Base-by-base conservation (phyloP, 2,329 filamentous ascomycete genomes). In the Teratosphaeria pseudoeucalypti region DNA sequence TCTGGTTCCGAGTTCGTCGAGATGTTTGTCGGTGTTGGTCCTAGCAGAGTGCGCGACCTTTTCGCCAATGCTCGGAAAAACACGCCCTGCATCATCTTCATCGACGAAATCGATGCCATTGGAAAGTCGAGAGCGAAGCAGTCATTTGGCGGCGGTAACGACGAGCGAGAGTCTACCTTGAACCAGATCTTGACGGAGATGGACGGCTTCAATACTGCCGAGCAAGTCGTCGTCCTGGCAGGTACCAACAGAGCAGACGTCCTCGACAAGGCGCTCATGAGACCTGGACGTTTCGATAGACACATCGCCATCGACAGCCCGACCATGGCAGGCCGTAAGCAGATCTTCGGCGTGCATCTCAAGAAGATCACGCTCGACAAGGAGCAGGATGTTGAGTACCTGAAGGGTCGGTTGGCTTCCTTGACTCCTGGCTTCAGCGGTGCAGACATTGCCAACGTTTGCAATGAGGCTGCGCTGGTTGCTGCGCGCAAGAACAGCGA, bases 151-250 rank as follows among this genome's bases (percentile, higher is more conserved):
- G 92, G 92, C 64, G 94, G 94, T 62, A 97, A 97, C 71, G 94
- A 99, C 71, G 94, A 99, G 78, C 88, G 94, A 62, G 94, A 99
- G 77, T 90, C 89, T 55, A 99, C 94, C 0, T 85, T 99, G 32
- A 99, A 99, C 76, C 94, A 99, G 77, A 97, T 99, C 62, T 80
- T 99, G 58, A 99, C 94, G 0, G 94, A 99, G 75, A 99, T 99
- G 94, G 94, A 99, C 73, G 94, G 92, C 60, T 97, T 97, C 85
- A 96, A 96, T 76, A 97, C 92, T 7, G 85, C 87, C 2, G 92
- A 97, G 70, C 92, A 97, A 77, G 89, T 99, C 52, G 92, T 99
- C 57, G 94, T 99, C 34, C 82, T 99, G 63, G 94, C 94, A 55
- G 94, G 94, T 78, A 99, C 94, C 59, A 99, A 99, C 78, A 84